phyloP scores from a whole-genome alignment of 2,329 filamentous ascomycete species.

The Aspergillus fumigatiaffinis region DNA sequence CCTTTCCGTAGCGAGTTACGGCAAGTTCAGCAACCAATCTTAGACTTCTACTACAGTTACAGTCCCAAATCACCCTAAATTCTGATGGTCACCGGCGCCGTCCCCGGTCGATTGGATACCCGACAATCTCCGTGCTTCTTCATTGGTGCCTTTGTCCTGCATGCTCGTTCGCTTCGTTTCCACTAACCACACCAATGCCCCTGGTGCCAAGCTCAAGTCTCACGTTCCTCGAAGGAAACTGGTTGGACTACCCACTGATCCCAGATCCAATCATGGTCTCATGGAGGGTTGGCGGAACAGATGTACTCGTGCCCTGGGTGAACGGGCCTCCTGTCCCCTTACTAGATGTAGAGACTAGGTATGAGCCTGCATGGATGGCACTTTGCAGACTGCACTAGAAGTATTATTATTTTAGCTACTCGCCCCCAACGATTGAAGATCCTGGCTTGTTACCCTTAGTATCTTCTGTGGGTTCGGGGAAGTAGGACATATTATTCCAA shows the following conservation, averaged over 20 bases:
- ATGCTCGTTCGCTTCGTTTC: conserved; percentile 2
- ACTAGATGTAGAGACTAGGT: neutral
- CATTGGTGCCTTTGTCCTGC: conserved; percentile 1
- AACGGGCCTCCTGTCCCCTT: conserved; percentile 17
- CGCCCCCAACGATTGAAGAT: neutral
- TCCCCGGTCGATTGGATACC: conserved; percentile 11
- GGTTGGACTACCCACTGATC: conserved; percentile 2
- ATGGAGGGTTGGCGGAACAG: conserved; percentile 1
- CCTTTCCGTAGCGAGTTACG: neutral
- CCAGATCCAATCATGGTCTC: conserved; percentile 13
- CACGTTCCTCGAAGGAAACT: conserved; percentile 5
- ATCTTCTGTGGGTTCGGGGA: neutral
- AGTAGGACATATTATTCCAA: conserved; percentile 2
- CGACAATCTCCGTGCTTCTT: neutral
- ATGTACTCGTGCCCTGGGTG: conserved; percentile 8
- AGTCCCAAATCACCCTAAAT: neutral
- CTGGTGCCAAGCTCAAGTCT: conserved; percentile 11
- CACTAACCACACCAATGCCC: conserved; percentile 7
- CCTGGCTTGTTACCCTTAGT: neutral
- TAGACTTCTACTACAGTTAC: neutral
- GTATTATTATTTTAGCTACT: neutral
- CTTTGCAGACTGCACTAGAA: neutral
- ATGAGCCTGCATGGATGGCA: neutral
- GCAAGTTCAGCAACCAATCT: neutral
- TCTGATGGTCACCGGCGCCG: neutral